Conservation (phyloP, 176 grass and related monocot genomes). For the Raddia distichophylla region DNA sequence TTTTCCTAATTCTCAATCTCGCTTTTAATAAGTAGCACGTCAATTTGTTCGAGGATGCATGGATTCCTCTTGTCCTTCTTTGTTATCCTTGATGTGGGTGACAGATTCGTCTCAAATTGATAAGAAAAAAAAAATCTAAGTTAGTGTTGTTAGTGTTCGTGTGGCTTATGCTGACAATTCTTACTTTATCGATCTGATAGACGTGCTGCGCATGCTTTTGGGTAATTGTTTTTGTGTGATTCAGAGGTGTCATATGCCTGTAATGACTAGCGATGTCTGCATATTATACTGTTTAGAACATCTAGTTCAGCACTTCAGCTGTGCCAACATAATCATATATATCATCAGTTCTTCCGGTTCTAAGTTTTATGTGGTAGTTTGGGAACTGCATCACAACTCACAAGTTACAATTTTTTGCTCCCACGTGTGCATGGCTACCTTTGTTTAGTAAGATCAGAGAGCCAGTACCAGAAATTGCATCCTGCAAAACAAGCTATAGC, state of each 20-base stretch:
- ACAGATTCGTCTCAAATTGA: constrained; percentile 45
- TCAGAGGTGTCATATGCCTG: constrained; percentile 50
- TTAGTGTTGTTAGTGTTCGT: constrained; percentile 38
- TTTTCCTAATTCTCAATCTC: constrained; percentile 51
- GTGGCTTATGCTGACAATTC: constrained; percentile 61
- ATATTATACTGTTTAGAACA: constrained; percentile 45
- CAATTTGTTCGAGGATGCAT: constrained; percentile 32
- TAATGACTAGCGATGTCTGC: constrained; percentile 39
- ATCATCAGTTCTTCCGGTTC: constrained; percentile 40
- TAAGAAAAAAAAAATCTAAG: constrained; percentile 36
- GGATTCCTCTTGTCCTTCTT: constrained; percentile 39
- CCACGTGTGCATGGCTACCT: constrained; percentile 66
- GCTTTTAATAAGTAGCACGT: constrained; percentile 41
- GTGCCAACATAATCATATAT: constrained; percentile 33
- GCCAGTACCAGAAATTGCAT: constrained; percentile 38
- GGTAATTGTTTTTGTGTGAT: constrained; percentile 50
- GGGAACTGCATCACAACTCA: constrained; percentile 54
- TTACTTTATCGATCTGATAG: constrained; percentile 57
- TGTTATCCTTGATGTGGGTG: constrained; percentile 35
- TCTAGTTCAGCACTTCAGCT: constrained; percentile 17
- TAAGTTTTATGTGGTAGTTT: constrained; percentile 37
- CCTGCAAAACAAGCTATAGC: constrained; percentile 38
- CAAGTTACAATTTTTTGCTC: constrained; percentile 55
- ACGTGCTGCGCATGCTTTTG: constrained; percentile 36
- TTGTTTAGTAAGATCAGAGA: constrained; percentile 59